A percentile compares a stretch with the other conserved stretches of the same genome.
phyloP scores from a whole-genome alignment of 2,329 filamentous ascomycete species.

The Thermoascus crustaceus region DNA sequence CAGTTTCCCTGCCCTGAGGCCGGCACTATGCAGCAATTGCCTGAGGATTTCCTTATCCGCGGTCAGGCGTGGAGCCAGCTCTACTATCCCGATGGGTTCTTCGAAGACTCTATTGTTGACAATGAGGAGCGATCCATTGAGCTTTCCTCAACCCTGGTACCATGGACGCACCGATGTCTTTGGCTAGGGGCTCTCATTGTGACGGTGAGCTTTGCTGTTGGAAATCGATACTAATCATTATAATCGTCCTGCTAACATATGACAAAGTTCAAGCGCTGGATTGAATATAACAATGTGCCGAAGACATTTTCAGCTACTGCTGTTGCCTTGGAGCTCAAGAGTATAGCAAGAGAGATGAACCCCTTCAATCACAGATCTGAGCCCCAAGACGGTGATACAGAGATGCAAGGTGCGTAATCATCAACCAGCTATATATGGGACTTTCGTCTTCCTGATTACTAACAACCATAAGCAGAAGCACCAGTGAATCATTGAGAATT shows the following conservation, averaged over 20 bases:
- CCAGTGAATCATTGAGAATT: too few relatives aligned
- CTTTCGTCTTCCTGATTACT: too few relatives aligned
- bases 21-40: slow-evolving; percentile 39
- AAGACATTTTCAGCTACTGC: slow-evolving; percentile 26
- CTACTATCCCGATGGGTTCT: slow-evolving; percentile 45
- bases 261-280: slow-evolving; percentile 30
- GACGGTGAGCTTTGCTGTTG: slow-evolving; percentile 25
- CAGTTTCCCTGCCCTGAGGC: slow-evolving; percentile 37
- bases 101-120: slow-evolving; percentile 41
- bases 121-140: slow-evolving; percentile 49
- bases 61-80: slow-evolving; percentile 46
- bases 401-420: slow-evolving; percentile 3
- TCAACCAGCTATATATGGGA: too few relatives aligned
- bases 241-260: neutral
- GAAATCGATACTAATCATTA: too few relatives aligned
- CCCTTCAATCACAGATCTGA: slow-evolving; percentile 1
- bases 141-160: slow-evolving; percentile 38
- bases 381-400: neutral
- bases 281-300: slow-evolving; percentile 25
- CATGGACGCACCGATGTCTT: slow-evolving; percentile 45
- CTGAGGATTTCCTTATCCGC: slow-evolving; percentile 52
- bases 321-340: slow-evolving; percentile 20
- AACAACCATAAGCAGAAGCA: too few relatives aligned
- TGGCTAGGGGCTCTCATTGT: slow-evolving; percentile 41
- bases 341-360: slow-evolving; percentile 6